phyloP scores from a whole-genome alignment of 495 filamentous ascomycete genomes.

The Apodospora peruviana region DNA sequence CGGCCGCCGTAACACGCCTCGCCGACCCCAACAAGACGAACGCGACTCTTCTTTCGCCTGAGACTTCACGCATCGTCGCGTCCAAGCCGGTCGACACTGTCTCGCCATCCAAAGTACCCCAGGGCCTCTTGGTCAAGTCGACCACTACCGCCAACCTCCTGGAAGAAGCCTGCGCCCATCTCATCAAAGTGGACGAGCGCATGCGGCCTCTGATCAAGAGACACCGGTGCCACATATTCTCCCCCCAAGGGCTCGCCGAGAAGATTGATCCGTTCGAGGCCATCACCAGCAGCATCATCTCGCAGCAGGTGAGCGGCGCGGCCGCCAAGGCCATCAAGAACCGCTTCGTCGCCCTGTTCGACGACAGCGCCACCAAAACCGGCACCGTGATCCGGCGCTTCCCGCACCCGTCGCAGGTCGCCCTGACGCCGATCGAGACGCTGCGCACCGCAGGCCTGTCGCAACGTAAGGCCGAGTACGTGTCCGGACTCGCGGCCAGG shows the following conservation, averaged over 20 bases:
- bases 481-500: constrained; percentile 75
- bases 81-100: constrained; percentile 44
- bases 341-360: constrained; percentile 78
- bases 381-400: constrained; percentile 39
- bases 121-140: neutral
- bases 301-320: constrained; percentile 90
- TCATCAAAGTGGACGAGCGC: constrained; percentile 69
- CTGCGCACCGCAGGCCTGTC: constrained; percentile 84
- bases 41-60: constrained; percentile 72
- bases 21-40: constrained; percentile 53
- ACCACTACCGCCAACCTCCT: constrained; percentile 68
- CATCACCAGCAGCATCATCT: constrained; percentile 80
- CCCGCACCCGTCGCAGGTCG: constrained; percentile 71
- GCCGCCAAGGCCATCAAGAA: constrained; percentile 82
- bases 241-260: constrained; percentile 75
- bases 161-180: constrained; percentile 69
- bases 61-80: constrained; percentile 63
- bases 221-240: constrained; percentile 74
- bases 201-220: constrained; percentile 67
- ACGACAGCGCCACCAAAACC: constrained; percentile 18
- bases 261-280: constrained; percentile 81
- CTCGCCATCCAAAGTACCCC: constrained; percentile 54
- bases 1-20: constrained; percentile 37
- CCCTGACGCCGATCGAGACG: constrained; percentile 48
- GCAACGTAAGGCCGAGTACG: constrained; percentile 90